Conservation (phyloP, 345 rosid genomes). For the Citrus medica region DNA sequence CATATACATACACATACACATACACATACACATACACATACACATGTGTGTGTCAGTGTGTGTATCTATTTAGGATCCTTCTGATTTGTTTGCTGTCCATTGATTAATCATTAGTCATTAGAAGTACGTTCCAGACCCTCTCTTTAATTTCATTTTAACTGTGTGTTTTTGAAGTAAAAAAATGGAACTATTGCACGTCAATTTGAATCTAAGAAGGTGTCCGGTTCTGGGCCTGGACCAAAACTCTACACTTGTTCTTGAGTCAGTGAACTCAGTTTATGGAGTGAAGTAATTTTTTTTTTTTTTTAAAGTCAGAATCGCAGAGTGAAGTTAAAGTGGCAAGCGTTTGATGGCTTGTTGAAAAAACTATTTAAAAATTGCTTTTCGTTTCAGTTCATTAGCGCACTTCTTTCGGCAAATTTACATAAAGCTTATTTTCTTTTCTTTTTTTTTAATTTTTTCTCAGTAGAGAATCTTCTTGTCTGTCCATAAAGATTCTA, state of each 20-base stretch:
- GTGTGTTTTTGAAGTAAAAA: too few species aligned
- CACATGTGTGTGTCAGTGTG: too few species aligned
- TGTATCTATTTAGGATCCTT: neutral
- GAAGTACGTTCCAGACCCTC: too few species aligned
- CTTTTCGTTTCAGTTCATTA: neutral
- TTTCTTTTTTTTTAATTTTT: too few species aligned
- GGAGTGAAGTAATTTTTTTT: too few species aligned
- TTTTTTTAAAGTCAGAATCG: neutral
- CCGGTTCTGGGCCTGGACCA: neutral
- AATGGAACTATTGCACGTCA: too few species aligned
- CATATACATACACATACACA: too few species aligned
- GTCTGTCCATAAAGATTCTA: slow-evolving; percentile 5
- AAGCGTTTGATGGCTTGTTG: slow-evolving; percentile 22
- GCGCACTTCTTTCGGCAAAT: neutral
- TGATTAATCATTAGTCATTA: neutral
- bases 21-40: too few species aligned
- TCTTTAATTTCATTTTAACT: too few species aligned
- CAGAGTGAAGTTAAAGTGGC: neutral
- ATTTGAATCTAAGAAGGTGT: neutral
- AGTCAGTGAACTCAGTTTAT: neutral
- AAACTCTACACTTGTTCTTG: neutral
- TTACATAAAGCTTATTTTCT: neutral
- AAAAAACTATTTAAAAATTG: neutral
- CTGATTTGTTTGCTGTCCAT: neutral
- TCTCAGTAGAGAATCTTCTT: neutral